Base-by-base conservation (phyloP, 2,329 filamentous ascomycete species). In the Conoideocrella luteorostrata region DNA sequence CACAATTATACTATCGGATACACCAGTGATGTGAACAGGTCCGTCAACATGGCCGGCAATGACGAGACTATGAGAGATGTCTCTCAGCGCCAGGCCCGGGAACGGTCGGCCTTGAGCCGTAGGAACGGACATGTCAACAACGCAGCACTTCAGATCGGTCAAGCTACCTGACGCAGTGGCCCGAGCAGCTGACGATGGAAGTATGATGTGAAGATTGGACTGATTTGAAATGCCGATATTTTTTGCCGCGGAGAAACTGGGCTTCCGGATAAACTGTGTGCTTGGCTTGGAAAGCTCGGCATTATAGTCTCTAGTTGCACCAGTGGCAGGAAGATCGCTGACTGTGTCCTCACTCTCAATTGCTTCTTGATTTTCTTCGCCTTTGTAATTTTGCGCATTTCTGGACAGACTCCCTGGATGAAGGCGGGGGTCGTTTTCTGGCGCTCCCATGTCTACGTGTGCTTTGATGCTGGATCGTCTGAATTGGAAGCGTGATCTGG, bases 401-500 rank as follows among this genome's bases (percentile, higher is more conserved):
- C 57, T 59, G 17, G 62, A 55, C 38, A 59, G 50, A 44, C 59
- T 63, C 32, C 64, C 60, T 0, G 64, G 63, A 42, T 61, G 58
- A 13, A 70, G 54, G 4, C 72, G 64, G 4, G 70, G 63, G 50
- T 75, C 70, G 46, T 66, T 66, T 50, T 67, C 62, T 9, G 62
- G 52, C 1, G 60, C 56, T n/a, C 65, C 62, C 67, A 72, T 67
- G 41, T 67, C 65, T 13, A 73, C 66, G 47, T 65, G 62, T 15
- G 50, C 30, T 22, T 56, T 52, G 32, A 44, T 30, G 41, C 53
- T 43, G 45, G 52, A 41, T 48, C 58, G 52, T 54, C 70, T 94
- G 72, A 96, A 96, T 43, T 85, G 78, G 65, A 96, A 96, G 49
- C 88, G 88, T 10, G 82, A 78, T 52, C 84, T 86, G 7, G 89